phyloP scores from a whole-genome alignment of 179 eudicot genomes.

The Silene noctiflora region DNA sequence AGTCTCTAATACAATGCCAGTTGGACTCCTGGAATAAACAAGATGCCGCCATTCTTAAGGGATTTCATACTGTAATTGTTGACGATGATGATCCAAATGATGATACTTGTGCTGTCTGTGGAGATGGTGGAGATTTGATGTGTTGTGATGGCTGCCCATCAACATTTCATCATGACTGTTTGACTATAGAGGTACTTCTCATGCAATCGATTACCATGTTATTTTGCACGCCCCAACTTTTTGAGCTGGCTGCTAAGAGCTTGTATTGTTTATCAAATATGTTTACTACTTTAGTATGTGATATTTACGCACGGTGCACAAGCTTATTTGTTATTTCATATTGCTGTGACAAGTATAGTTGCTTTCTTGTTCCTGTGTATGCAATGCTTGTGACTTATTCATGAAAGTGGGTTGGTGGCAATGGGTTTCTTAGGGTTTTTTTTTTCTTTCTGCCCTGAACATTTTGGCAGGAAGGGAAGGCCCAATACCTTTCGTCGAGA shows the following conservation, averaged over 20 bases:
- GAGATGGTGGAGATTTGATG: conserved; percentile 93
- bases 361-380: neutral
- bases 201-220: conserved; percentile 18
- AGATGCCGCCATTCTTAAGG: conserved; percentile 37
- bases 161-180: conserved; percentile 80
- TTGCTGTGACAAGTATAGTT: neutral
- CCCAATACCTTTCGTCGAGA: neutral
- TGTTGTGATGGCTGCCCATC: conserved; percentile 98
- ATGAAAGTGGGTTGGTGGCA: neutral
- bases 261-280: neutral
- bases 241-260: neutral
- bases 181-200: conserved; percentile 57
- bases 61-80: conserved; percentile 54
- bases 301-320: neutral
- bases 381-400: neutral
- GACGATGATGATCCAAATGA: conserved; percentile 83
- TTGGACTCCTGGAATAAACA: conserved; percentile 69
- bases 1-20: conserved; percentile 57
- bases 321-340: neutral
- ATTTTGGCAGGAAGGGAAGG: neutral
- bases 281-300: too few species aligned
- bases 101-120: conserved; percentile 89
- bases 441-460: neutral
- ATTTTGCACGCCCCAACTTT: neutral
- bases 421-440: neutral